Evolutionary conservation across 352 stramenopile species (phyloP).

Genomic region (Pythium vanterpoolii): DNA sequence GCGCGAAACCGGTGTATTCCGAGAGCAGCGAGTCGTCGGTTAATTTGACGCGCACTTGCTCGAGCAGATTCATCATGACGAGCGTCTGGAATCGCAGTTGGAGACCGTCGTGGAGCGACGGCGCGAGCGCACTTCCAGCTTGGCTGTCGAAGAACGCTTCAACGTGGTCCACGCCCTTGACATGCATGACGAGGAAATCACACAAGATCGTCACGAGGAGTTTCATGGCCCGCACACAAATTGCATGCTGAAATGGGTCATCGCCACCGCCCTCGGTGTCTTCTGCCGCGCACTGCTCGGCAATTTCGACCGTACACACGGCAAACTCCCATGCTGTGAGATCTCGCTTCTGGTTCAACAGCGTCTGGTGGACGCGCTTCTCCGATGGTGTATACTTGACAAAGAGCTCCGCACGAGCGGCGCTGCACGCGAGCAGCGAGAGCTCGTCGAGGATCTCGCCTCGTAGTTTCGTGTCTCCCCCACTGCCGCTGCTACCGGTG

Average conservation of each 20-base stretch:
- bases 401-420: slow-evolving; percentile 38
- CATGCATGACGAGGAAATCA: slow-evolving; percentile 43
- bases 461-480: slow-evolving; percentile 34
- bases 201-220: slow-evolving; percentile 52
- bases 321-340: slow-evolving; percentile 38
- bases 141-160: slow-evolving; percentile 49
- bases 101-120: slow-evolving; percentile 43
- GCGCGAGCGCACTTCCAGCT: slow-evolving; percentile 30
- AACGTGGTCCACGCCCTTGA: slow-evolving; percentile 46
- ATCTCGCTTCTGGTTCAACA: slow-evolving; percentile 41
- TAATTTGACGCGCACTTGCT: slow-evolving; percentile 47
- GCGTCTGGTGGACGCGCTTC: slow-evolving; percentile 31
- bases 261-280: slow-evolving; percentile 33
- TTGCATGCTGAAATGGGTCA: slow-evolving; percentile 58
- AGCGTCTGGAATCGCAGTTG: slow-evolving; percentile 52
- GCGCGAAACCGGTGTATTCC: slow-evolving; percentile 48
- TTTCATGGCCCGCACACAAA: slow-evolving; percentile 33
- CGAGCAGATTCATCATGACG: slow-evolving; percentile 47
- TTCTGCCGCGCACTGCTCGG: slow-evolving; percentile 36
- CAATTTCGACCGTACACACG: slow-evolving; percentile 32
- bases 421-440: slow-evolving; percentile 41
- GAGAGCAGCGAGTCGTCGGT: slow-evolving; percentile 37
- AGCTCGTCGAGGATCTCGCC: slow-evolving; percentile 59
- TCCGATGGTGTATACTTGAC: slow-evolving; percentile 35
- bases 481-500: slow-evolving; percentile 13